Conservation (phyloP, 805 yeast genomes). For the Sugiyamaella floridensis region DNA sequence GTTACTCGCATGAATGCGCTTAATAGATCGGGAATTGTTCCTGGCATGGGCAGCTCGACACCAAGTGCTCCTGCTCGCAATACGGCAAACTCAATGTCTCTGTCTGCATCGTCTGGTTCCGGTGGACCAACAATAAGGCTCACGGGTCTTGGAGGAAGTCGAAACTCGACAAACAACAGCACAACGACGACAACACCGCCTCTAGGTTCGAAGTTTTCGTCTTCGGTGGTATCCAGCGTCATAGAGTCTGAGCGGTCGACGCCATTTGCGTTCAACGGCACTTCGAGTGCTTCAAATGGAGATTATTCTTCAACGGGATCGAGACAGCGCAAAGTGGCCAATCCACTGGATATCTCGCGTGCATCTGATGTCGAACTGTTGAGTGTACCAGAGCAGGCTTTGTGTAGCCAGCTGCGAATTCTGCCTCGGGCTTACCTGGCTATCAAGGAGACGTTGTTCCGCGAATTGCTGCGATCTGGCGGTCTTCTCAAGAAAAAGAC, state of each 20-base stretch:
- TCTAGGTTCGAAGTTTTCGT: constrained; percentile 7
- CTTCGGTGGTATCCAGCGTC: background rate
- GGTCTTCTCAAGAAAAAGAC: constrained; percentile 77
- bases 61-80: constrained; percentile 11
- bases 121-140: background rate
- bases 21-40: constrained; percentile 41
- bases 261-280: background rate
- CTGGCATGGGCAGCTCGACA: constrained; percentile 5
- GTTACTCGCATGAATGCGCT: constrained; percentile 55
- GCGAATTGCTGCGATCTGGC: constrained; percentile 79
- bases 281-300: background rate
- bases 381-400: constrained; percentile 78
- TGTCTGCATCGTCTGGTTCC: background rate
- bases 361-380: constrained; percentile 78
- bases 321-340: constrained; percentile 23
- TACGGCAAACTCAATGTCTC: constrained; percentile 13
- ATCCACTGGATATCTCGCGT: constrained; percentile 39
- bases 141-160: background rate
- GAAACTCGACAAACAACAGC: background rate
- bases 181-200: background rate
- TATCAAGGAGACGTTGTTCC: constrained; percentile 80
- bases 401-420: constrained; percentile 78
- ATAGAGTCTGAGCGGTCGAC: background rate
- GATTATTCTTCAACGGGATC: background rate
- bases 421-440: constrained; percentile 92